phyloP scores from a whole-genome alignment of 768 basidiomycete genomes.

The Sporobolomyces roseus region DNA sequence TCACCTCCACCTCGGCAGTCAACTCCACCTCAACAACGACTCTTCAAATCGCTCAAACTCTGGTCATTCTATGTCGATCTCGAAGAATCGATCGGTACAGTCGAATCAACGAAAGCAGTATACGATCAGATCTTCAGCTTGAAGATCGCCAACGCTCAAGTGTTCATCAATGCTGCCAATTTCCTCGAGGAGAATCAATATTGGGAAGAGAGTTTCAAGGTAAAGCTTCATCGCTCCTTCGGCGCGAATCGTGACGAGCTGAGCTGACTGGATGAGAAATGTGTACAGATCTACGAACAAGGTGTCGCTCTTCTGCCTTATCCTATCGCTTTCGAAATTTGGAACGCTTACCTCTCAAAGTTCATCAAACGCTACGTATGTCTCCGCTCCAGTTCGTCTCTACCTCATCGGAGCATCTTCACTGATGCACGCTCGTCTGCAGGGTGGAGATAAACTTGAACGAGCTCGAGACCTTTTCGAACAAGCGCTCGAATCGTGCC shows the following conservation, averaged over 20 bases:
- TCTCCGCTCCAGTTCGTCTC: slow-evolving; percentile 27
- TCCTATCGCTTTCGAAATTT: slow-evolving; percentile 96
- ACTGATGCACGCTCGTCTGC: not conserved
- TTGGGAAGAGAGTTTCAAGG: slow-evolving; percentile 98
- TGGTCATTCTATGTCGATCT: slow-evolving; percentile 99
- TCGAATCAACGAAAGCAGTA: slow-evolving; percentile 82
- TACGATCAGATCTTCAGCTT: slow-evolving; percentile 96
- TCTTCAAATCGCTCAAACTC: slow-evolving; percentile 96
- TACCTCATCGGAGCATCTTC: not conserved
- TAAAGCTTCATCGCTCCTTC: no score
- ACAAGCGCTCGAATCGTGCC: slow-evolving; percentile 94
- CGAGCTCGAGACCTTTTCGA: slow-evolving; percentile 96
- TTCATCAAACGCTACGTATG: slow-evolving; percentile 93
- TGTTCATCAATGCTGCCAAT: slow-evolving; percentile 92
- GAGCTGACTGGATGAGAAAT: not conserved
- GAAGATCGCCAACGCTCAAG: slow-evolving; percentile 94
- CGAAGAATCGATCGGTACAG: slow-evolving; percentile 92
- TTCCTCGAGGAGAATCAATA: slow-evolving; percentile 98
- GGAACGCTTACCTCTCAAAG: slow-evolving; percentile 97
- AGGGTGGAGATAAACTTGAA: slow-evolving; percentile 92
- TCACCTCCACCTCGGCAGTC: no score
- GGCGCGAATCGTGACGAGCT: not conserved
- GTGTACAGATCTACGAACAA: slow-evolving; percentile 77
- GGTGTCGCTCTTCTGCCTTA: slow-evolving; percentile 97
- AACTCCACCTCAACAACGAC: slow-evolving; percentile 74